These are phyloP conservation scores for Pleurotus tuber-regium DNA, from an alignment of 768 basidiomycete species.

Conservation along the genomic window DNA sequence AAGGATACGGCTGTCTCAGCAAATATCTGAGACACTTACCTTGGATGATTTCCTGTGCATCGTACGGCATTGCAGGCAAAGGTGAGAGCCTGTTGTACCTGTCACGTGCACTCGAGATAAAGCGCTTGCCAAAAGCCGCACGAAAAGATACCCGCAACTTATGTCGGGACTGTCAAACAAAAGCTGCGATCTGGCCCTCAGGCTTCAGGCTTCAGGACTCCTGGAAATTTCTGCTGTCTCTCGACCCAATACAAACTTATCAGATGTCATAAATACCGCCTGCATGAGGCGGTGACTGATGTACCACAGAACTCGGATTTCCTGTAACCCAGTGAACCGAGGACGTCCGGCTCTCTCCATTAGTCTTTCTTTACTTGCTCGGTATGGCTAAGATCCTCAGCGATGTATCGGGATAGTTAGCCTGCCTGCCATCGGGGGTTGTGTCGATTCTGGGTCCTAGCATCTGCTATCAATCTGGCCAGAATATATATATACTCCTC, in stretches of 20 bases:
- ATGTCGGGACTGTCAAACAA: too few species aligned
- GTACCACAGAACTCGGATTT: not conserved
- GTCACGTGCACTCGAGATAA: too few species aligned
- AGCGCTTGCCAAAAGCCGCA: too few species aligned
- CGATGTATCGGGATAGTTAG: constrained; percentile 5
- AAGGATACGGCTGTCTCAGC: not conserved
- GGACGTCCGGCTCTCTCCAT: constrained; percentile 2
- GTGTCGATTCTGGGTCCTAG: not conserved
- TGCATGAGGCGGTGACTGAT: too few species aligned
- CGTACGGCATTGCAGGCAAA: too few species aligned
- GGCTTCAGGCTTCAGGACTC: too few species aligned
- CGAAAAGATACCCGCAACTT: not conserved
- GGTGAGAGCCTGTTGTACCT: too few species aligned
- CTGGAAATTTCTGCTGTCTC: too few species aligned
- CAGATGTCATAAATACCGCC: not conserved
- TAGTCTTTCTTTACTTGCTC: constrained; percentile 1
- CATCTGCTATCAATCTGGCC: not conserved
- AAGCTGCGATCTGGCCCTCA: too few species aligned
- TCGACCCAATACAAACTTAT: too few species aligned
- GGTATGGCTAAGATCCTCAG: constrained; percentile 8
- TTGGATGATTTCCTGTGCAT: too few species aligned
- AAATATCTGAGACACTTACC: not conserved
- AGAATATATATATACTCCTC: not conserved
- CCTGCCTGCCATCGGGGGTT: not conserved
- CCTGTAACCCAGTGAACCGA: not conserved